Evolutionary conservation across 768 basidiomycete species (phyloP), one percentile per base, ranked within the genome.

Genomic region (Mycena vitilis): DNA sequence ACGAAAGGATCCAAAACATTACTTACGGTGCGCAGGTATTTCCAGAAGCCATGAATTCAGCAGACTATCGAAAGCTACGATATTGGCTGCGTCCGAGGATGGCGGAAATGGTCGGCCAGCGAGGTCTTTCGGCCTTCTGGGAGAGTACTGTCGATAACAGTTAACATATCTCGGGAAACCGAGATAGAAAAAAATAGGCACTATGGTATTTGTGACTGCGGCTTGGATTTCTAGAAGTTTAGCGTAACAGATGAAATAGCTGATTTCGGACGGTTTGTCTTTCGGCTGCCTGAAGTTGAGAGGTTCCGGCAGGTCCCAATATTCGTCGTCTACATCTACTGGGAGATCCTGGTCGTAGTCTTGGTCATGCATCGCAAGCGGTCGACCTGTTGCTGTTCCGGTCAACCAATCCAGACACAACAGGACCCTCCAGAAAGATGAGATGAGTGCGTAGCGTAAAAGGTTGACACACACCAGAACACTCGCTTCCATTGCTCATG

Each of bases 401-500:
- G 82, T 73, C 20, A 81, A 62, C 60, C 87, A 76, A 73, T 90
- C 88, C 44, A 87, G 74, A 36, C 75, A 79, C 20, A 88, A 76
- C 8, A 88, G 78, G 1, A 85, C 81, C 88, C 88, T 89, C 59
- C 8, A 45, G 18, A n/a, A 11, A 36, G n/a, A 47, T 44, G 37
- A 59, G 47, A 18, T 34, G 16, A 63, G 25, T 2, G 12, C 1
- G 38, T 0, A 55, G 10, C 15, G 38, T 6, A 34, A 25, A 36
- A 57, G n/a, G 16, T 8, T 30, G 30, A 40, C 15, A 55, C 40
- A 23, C 30, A 86, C 87, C 89, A 91, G 71, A 90, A 91, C 8
- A 85, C 87, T n/a, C 90, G 85, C 75, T 92, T 92, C 88, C 91
- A 93, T 22, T 90, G 82, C 75, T 95, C 93, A 63, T 90, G 84